A percentile compares a stretch with the other conserved stretches of the same genome.
Evolutionary conservation across 495 filamentous ascomycete genomes (phyloP).

Genomic region (Penicillium bovifimosum): DNA sequence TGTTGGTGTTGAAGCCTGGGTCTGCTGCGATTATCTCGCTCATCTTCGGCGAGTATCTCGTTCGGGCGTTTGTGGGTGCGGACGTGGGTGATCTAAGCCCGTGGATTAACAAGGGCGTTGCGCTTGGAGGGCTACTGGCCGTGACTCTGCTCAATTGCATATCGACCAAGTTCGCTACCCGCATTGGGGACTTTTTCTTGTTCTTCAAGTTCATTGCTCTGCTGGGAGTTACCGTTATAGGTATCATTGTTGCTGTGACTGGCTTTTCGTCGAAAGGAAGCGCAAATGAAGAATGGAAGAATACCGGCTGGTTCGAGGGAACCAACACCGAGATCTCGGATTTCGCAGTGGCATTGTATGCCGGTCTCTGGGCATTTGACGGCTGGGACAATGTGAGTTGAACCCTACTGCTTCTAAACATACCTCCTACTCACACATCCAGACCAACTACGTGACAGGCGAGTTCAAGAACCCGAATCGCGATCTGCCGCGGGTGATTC

Average conservation of each 20-base stretch:
- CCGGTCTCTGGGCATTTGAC: constrained; percentile 95
- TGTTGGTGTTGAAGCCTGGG: constrained; percentile 89
- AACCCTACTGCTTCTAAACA: background rate
- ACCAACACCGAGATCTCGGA: constrained; percentile 72
- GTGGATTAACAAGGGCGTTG: constrained; percentile 90
- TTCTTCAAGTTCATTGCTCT: constrained; percentile 93
- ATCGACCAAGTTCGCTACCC: constrained; percentile 79
- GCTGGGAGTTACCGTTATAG: constrained; percentile 78
- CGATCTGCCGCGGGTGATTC: constrained; percentile 90
- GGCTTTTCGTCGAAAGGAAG: constrained; percentile 70
- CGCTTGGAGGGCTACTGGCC: constrained; percentile 63
- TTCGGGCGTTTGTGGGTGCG: constrained; percentile 75
- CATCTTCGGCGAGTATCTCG: constrained; percentile 95
- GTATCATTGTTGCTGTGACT: constrained; percentile 84
- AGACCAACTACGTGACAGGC: constrained; percentile 96
- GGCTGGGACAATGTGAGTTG: constrained; percentile 92
- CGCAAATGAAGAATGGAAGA: constrained; percentile 84
- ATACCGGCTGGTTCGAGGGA: constrained; percentile 79
- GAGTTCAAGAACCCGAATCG: constrained; percentile 89
- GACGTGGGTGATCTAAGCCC: constrained; percentile 68
- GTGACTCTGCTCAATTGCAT: constrained; percentile 86
- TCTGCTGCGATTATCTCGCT: constrained; percentile 92
- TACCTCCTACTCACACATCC: constrained; percentile 5
- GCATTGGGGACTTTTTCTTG: constrained; percentile 86
- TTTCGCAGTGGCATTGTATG: constrained; percentile 91